Base-by-base conservation (phyloP, 192 early-diverging fungal species). In the Coemansia sp. region DNA sequence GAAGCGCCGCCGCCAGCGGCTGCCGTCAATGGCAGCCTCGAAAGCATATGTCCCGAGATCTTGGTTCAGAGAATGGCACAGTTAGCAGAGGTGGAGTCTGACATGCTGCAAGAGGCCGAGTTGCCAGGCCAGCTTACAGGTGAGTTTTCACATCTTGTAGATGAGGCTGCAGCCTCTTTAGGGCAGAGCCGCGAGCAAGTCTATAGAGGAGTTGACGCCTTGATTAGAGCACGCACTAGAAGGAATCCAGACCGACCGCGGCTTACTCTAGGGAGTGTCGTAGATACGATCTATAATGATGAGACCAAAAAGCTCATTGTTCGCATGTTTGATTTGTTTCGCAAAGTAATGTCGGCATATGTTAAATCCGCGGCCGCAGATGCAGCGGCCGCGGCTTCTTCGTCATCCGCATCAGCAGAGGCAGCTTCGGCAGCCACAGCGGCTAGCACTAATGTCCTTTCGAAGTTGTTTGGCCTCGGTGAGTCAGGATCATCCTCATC, bases 271-370 rank as follows among this genome's bases (percentile, higher is more conserved):
- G 49, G 61, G 6, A 53, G 64, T 1, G 24, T 77, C 8, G 15
- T 75, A 1, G 70, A 67, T 31, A 65, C 62, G 2, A 31, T 69
- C 2, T 65, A 72, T 24, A 66, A 63, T 18, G 70, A 83, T 9
- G 69, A 72, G n/a, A 63, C 70, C 18, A 62, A 47, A 50, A 66
- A 67, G 44, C 58, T 78, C n/a, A n/a, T 71, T 40, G 72, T 47
- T 13, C 65, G 75, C 1, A 83, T 83, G 75, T 39, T 72, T 43
- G 53, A 75, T 9, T 57, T 83, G 12, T 67, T 82, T 7, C 67
- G 68, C 31, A 52, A 75, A 20, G 70, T 83, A 22, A 27, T 73
- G 36, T 31, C 66, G 0, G 70, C 75, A 10, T 83, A 78, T 22
- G 75, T 72, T 16, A 78, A 76, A 34, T 66, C 66, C 38, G 72